Base-by-base conservation (phyloP, 2,329 filamentous ascomycete species). In the Calonectria pauciramosa region DNA sequence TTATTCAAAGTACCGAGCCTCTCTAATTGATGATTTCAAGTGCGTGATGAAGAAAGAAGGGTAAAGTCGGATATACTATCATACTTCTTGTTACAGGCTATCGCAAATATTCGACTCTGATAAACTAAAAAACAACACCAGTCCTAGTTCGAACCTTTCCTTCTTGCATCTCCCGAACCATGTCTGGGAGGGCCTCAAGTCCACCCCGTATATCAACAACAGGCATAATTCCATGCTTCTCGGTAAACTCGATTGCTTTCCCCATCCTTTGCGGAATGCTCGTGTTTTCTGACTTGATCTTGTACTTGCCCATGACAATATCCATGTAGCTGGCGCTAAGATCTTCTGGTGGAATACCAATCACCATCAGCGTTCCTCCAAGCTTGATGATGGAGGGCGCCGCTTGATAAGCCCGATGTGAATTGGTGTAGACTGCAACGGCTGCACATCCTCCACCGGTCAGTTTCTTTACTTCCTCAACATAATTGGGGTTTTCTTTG, bases 221-320 rank as follows among this genome's bases (percentile, higher is more conserved):
- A 32, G 75, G 75, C 69, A 60, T 64, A 23, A 75, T 76, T 11
- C 68, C 73, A 54, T 88, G 85, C 77, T 86, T 83, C 20, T 82
- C 85, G 5, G 85, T 87, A 60, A 87, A 88, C 8, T 84, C 83
- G n/a, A 87, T 81, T 6, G 86, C 86, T 77, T 86, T 86, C 71
- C 82, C 81, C 83, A 87, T 86, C 23, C 86, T 77, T 80, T 85
- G 84, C 5, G 86, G 85, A 73, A 85, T 86, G 54, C 86, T 81
- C 1, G 85, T 87, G 74, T 83, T 86, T 51, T 87, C 86, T 13
- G 84, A 84, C 77, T 86, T 86, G 76, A 87, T 83, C 41, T 83
- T 81, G 77, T 86, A 87, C 34, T 78, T 80, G 0, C 85, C 84
- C n/a, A 85, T 83, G 0, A 84, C 82, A 32, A 87, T 80, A 47